phyloP scores from a whole-genome alignment of 1,284 basidiomycete species.

The Puccinia horiana region DNA sequence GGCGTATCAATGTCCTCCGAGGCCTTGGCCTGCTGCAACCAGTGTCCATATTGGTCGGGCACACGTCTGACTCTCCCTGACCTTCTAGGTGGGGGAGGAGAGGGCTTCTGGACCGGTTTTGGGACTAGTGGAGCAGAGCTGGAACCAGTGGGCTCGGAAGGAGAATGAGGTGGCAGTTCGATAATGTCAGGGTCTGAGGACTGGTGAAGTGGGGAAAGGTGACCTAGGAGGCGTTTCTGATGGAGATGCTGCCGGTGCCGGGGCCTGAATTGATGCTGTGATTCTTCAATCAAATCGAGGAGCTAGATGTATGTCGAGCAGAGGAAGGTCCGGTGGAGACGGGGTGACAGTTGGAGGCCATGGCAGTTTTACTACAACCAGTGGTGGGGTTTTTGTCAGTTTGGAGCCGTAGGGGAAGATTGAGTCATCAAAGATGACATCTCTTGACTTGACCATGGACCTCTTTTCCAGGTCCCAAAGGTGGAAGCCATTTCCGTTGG shows the following conservation, averaged over 20 bases:
- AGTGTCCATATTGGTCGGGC: background rate
- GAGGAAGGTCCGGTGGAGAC: background rate
- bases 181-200: no score
- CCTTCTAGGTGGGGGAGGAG: no score
- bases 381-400: background rate
- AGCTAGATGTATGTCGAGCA: background rate
- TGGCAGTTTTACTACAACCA: background rate
- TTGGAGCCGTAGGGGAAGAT: conserved; percentile 6
- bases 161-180: no score
- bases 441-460: background rate
- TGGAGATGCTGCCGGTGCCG: background rate
- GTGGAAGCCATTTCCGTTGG: conserved; percentile 2
- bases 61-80: no score
- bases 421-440: background rate
- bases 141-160: no score
- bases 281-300: background rate
- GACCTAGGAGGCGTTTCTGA: background rate
- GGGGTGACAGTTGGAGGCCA: background rate
- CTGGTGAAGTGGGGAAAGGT: no score
- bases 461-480: background rate
- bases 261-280: background rate
- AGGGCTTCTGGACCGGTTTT: no score
- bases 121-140: no score
- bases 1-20: background rate
- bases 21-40: background rate